Percentiles rank a stretch among this genome's conserved stretches.
Conservation (phyloP, 2,329 filamentous ascomycete genomes). For the Pleochaeta shiraiana region DNA sequence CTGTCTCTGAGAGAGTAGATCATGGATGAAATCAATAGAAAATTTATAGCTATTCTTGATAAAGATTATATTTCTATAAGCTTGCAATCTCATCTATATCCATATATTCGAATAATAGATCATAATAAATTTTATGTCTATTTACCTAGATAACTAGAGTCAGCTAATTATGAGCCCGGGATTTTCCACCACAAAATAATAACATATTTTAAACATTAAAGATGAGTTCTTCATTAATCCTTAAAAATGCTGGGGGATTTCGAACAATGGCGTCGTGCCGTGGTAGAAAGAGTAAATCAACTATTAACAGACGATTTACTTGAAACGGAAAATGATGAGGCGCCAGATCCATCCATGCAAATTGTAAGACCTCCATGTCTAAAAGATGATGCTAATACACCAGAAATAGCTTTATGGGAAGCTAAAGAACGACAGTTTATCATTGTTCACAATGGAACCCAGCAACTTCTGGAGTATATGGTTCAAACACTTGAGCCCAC, state of each 20-base stretch:
- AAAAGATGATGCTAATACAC: not conserved
- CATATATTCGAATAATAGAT: not conserved
- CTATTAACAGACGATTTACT: not conserved
- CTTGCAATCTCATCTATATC: not conserved
- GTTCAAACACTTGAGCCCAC: not conserved
- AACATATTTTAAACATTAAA: not conserved
- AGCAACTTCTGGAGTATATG: not conserved
- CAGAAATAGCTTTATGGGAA: constrained; percentile 1
- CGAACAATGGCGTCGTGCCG: not conserved
- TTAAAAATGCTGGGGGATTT: not conserved
- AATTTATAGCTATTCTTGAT: too few species aligned
- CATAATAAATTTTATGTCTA: not conserved
- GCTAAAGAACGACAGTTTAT: not conserved
- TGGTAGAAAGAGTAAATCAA: not conserved
- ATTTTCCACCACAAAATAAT: not conserved
- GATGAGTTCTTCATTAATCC: not conserved
- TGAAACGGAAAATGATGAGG: not conserved
- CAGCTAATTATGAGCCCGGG: not conserved
- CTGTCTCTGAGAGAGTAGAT: too few species aligned
- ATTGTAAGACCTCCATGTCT: not conserved
- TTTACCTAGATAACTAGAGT: not conserved
- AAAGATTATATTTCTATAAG: too few species aligned
- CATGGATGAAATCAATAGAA: too few species aligned
- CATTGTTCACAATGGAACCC: not conserved
- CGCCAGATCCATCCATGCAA: not conserved